Evolutionary conservation across 2,329 filamentous ascomycete species (phyloP).

Genomic region (Colletotrichum navitas): DNA sequence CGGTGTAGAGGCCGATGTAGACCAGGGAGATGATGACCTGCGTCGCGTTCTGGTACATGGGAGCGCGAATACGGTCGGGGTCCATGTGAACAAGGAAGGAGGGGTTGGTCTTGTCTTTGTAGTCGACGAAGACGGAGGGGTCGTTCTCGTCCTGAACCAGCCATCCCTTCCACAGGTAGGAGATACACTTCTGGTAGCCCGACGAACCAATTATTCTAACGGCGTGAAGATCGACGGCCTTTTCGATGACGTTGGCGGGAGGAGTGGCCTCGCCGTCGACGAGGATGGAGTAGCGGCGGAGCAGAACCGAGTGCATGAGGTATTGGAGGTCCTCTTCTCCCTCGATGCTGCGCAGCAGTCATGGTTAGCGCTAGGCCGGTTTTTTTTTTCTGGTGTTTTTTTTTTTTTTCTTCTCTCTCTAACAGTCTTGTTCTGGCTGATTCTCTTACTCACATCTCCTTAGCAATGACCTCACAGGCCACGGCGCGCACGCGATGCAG

Average conservation of each 20-base stretch:
- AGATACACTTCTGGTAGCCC: constrained; percentile 96
- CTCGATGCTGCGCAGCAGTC: constrained; percentile 74
- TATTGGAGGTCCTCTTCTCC: constrained; percentile 82
- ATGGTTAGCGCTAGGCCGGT: not conserved
- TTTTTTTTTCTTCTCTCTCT: no score
- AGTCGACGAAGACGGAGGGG: constrained; percentile 89
- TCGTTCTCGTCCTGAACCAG: constrained; percentile 95
- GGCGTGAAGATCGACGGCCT: constrained; percentile 92
- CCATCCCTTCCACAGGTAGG: constrained; percentile 95
- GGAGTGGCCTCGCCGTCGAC: constrained; percentile 77
- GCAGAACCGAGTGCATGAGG: constrained; percentile 82
- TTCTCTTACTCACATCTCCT: constrained; percentile 63
- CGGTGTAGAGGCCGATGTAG: constrained; percentile 88
- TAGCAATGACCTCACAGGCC: constrained; percentile 93
- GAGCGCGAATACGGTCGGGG: constrained; percentile 93
- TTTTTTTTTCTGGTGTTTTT: not conserved
- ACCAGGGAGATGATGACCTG: constrained; percentile 87
- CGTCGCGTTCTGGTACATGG: constrained; percentile 90
- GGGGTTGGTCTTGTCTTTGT: constrained; percentile 83
- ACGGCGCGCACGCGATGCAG: constrained; percentile 82
- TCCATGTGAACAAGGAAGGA: constrained; percentile 87
- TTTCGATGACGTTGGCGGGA: constrained; percentile 90
- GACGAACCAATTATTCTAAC: constrained; percentile 89
- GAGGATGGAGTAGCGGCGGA: constrained; percentile 89
- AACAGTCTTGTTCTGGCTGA: no score